phyloP scores from a whole-genome alignment of 2,329 filamentous ascomycete species.

The Salinomyces thailandicus region DNA sequence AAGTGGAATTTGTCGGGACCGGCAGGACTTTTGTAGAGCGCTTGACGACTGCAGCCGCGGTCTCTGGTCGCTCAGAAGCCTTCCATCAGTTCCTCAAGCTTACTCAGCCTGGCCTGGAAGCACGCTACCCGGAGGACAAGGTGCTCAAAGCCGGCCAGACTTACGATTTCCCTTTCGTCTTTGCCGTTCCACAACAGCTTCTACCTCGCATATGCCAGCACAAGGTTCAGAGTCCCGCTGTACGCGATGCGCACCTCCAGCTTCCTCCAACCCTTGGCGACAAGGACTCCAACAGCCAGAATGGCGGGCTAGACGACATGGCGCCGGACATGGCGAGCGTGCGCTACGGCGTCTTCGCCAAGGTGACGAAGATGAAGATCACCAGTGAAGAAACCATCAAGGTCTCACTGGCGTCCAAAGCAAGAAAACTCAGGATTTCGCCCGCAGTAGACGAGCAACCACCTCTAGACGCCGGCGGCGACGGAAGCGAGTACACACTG shows the following conservation, averaged over 20 bases:
- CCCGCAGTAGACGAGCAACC: conserved; percentile 51
- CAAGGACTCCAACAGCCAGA: conserved; percentile 35
- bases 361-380: conserved; percentile 31
- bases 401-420: conserved; percentile 39
- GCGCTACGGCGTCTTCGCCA: conserved; percentile 42
- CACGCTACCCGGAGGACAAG: conserved; percentile 44
- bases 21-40: conserved; percentile 46
- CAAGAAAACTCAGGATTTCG: conserved; percentile 49
- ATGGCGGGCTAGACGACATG: conserved; percentile 46
- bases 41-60: conserved; percentile 40
- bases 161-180: conserved; percentile 53
- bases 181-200: conserved; percentile 51
- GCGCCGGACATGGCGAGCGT: conserved; percentile 53
- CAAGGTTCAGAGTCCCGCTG: conserved; percentile 37
- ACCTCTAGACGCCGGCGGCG: conserved; percentile 42
- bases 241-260: conserved; percentile 46
- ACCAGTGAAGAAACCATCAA: conserved; percentile 32
- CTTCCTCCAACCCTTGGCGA: conserved; percentile 55
- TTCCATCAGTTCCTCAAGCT: conserved; percentile 53
- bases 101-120: conserved; percentile 46
- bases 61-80: conserved; percentile 45
- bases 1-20: conserved; percentile 48
- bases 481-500: conserved; percentile 41
- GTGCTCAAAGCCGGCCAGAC: conserved; percentile 44
- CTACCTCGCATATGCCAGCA: conserved; percentile 52